phyloP scores from a whole-genome alignment of 345 rosid species.

The Brassica juncea region DNA sequence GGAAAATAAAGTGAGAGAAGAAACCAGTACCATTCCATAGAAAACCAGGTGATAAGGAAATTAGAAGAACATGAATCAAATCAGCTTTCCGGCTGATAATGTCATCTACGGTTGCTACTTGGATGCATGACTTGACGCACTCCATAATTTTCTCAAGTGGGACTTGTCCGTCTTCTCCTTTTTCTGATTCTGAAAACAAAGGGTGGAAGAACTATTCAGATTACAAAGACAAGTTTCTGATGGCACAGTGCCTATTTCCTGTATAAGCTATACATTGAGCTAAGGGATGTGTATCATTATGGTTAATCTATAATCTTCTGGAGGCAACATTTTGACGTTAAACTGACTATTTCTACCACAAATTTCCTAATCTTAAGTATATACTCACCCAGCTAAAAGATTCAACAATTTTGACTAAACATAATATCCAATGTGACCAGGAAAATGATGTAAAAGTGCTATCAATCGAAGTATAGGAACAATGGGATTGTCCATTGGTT shows the following conservation, averaged over 20 bases:
- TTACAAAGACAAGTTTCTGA: conserved; percentile 2
- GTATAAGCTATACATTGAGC: conserved; percentile 10
- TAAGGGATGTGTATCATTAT: background rate
- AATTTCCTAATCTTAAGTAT: conserved; percentile 11
- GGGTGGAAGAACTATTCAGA: conserved; percentile 6
- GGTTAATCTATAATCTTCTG: background rate
- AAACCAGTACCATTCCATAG: conserved; percentile 75
- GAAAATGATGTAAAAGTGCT: conserved; percentile 11
- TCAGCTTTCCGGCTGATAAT: conserved; percentile 56
- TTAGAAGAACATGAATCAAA: conserved; percentile 52
- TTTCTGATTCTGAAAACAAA: conserved; percentile 56
- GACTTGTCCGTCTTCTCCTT: conserved; percentile 48
- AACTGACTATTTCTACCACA: background rate
- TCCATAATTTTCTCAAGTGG: conserved; percentile 72
- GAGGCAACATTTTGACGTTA: background rate
- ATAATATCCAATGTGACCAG: conserved; percentile 5
- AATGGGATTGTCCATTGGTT: background rate
- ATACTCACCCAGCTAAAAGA: conserved; percentile 10
- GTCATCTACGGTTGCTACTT: conserved; percentile 58
- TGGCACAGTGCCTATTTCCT: background rate
- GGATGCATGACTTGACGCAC: conserved; percentile 66
- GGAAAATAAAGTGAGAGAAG: conserved; percentile 9
- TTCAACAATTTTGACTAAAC: background rate
- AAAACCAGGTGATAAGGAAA: conserved; percentile 67
- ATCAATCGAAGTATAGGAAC: background rate